Percentiles rank a stretch among this genome's conserved stretches.
phyloP scores from a whole-genome alignment of 192 early-diverging fungal genomes.

The Thamnidium elegans region DNA sequence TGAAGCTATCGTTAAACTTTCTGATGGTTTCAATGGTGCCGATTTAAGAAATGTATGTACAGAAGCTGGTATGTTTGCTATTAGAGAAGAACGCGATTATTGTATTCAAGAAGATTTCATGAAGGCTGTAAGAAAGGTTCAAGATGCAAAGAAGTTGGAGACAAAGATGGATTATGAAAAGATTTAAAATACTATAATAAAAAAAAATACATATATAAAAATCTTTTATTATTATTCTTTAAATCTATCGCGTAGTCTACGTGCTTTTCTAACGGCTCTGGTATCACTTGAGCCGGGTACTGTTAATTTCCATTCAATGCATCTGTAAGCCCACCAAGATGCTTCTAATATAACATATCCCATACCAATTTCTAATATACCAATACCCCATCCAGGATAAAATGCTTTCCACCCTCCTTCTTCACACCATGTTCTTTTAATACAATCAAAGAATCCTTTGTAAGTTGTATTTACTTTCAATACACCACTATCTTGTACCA shows the following conservation, averaged over 20 bases:
- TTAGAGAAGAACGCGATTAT: slow-evolving; percentile 98
- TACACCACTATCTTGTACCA: slow-evolving; percentile 41
- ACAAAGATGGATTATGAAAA: slow-evolving; percentile 88
- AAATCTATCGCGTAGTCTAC: background rate
- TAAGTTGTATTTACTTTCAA: slow-evolving; percentile 38
- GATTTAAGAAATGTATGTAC: slow-evolving; percentile 99
- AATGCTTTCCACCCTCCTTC: slow-evolving; percentile 31
- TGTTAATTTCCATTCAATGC: slow-evolving; percentile 6
- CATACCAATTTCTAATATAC: slow-evolving; percentile 39
- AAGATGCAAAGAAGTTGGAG: slow-evolving; percentile 94
- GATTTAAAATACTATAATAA: slow-evolving; percentile 50
- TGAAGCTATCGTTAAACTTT: slow-evolving; percentile 96
- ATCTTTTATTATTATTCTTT: background rate
- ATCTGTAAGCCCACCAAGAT: slow-evolving; percentile 30
- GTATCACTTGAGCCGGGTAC: background rate
- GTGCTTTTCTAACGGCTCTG: slow-evolving; percentile 15
- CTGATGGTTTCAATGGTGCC: slow-evolving; percentile 98
- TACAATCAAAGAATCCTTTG: slow-evolving; percentile 43
- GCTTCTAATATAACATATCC: slow-evolving; percentile 45
- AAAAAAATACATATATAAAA: background rate
- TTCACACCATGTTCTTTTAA: slow-evolving; percentile 27
- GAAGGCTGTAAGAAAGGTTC: slow-evolving; percentile 99
- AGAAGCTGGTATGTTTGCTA: slow-evolving; percentile 99
- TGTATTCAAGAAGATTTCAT: slow-evolving; percentile 99
- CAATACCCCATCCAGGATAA: slow-evolving; percentile 32